Evolutionary conservation across 257 asterid genomes (phyloP).

Genomic region (Gentiana dahurica): DNA sequence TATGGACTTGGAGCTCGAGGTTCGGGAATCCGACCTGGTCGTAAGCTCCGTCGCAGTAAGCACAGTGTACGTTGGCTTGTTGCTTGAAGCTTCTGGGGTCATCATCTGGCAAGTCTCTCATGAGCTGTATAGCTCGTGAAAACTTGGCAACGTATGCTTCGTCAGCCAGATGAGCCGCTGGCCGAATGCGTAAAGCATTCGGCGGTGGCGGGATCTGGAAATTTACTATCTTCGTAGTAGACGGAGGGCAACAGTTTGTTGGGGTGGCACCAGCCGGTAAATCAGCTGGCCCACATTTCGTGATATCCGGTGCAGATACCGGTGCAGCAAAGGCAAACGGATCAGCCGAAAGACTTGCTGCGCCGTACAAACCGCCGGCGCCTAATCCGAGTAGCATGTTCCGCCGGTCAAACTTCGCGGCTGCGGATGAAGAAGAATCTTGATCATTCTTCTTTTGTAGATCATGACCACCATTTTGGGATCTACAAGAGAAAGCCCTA

Average conservation of each 20-base stretch:
- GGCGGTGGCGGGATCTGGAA: conserved; percentile 41
- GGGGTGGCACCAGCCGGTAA: conserved; percentile 46
- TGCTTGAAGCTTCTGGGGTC: conserved; percentile 79
- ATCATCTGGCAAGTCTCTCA: conserved; percentile 67
- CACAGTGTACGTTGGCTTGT: conserved; percentile 78
- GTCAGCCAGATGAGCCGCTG: conserved; percentile 62
- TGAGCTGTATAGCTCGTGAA: conserved; percentile 42
- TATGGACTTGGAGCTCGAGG: conserved; percentile 70
- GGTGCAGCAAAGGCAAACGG: conserved; percentile 60
- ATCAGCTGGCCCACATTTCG: conserved; percentile 71
- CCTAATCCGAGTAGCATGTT: conserved; percentile 56
- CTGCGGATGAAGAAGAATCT: conserved; percentile 5
- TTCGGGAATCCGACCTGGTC: conserved; percentile 70
- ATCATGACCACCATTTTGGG: conserved; percentile 11
- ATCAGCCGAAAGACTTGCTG: conserved; percentile 32
- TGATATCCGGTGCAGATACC: conserved; percentile 44
- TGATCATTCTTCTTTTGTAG: conserved; percentile 4
- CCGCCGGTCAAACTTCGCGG: conserved; percentile 35
- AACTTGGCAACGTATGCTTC: conserved; percentile 42
- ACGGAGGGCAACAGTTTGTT: conserved; percentile 74
- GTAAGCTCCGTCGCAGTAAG: conserved; percentile 80
- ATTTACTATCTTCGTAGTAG: conserved; percentile 24
- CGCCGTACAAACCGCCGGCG: conserved; percentile 45
- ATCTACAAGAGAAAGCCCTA: conserved; percentile 42
- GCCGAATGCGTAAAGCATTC: conserved; percentile 35